Percentiles rank a stretch among this genome's conserved stretches.
Evolutionary conservation across 148 eudicot species (phyloP).

Genomic region (Euryodendron excelsum): DNA sequence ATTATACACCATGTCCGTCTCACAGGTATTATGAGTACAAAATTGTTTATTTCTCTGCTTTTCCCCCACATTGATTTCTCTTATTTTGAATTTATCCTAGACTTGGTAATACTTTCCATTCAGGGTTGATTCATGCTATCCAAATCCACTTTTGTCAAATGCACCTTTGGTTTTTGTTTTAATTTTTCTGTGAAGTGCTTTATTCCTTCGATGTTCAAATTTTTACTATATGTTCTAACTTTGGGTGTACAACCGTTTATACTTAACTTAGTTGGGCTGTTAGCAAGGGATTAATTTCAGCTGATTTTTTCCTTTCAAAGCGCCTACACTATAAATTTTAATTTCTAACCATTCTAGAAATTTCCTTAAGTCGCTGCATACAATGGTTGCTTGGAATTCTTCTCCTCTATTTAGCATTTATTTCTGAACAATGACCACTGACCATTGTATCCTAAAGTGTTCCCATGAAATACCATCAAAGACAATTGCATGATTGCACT

Average conservation of each 20-base stretch:
- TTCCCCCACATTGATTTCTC: too few species aligned
- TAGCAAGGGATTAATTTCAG: background rate
- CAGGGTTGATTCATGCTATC: background rate
- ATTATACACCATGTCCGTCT: conserved; percentile 95
- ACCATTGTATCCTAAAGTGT: background rate
- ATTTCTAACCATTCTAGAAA: background rate
- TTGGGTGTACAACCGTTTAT: background rate
- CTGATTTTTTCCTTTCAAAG: background rate
- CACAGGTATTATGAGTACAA: conserved; percentile 46
- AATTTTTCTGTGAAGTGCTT: background rate
- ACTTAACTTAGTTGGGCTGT: background rate
- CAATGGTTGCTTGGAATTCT: too few species aligned
- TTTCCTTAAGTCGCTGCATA: background rate
- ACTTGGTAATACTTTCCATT: background rate
- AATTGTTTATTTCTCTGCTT: too few species aligned
- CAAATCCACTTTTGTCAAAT: background rate
- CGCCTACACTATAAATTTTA: background rate
- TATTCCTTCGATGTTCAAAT: too few species aligned
- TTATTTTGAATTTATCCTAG: background rate
- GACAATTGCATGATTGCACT: too few species aligned
- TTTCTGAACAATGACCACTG: background rate
- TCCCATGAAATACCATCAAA: too few species aligned
- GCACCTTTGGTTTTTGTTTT: background rate
- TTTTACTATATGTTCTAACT: too few species aligned
- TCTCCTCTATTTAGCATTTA: background rate